Conservation (phyloP, 78 protist genomes). For the Creolimax fragrantissima region DNA sequence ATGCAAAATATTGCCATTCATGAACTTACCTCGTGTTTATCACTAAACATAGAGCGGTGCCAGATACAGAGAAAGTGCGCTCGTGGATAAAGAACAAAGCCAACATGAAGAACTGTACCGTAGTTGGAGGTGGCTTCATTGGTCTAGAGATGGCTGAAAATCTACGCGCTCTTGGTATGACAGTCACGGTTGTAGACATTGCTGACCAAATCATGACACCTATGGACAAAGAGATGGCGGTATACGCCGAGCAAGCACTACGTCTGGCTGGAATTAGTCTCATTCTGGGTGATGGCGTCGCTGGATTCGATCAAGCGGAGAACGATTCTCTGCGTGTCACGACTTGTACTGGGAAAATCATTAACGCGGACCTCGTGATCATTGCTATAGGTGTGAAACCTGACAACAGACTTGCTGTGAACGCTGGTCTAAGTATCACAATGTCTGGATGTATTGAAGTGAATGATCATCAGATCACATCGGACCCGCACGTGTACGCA, state of each 20-base stretch:
- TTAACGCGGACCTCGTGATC: slow-evolving; percentile 23
- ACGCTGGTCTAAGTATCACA: slow-evolving; percentile 30
- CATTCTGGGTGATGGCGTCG: slow-evolving; percentile 12
- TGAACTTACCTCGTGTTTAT: too few relatives aligned
- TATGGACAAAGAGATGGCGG: slow-evolving; percentile 46
- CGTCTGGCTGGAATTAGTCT: not conserved
- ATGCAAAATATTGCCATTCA: too few relatives aligned
- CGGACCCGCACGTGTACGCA: slow-evolving; percentile 31
- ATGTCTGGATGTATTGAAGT: slow-evolving; percentile 21
- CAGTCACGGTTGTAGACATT: slow-evolving; percentile 29
- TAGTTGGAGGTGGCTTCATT: slow-evolving; percentile 62
- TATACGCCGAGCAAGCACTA: not conserved
- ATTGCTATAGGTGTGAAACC: slow-evolving; percentile 48
- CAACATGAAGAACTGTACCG: not conserved
- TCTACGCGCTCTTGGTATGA: slow-evolving; percentile 1
- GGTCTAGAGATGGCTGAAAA: slow-evolving; percentile 55
- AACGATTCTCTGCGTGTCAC: not conserved
- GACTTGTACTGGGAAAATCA: not conserved
- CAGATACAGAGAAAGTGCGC: slow-evolving; percentile 27
- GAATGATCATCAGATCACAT: slow-evolving; percentile 20
- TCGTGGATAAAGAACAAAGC: not conserved
- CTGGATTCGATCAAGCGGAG: not conserved
- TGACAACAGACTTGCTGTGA: slow-evolving; percentile 20
- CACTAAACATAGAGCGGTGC: too few relatives aligned
- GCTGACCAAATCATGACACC: slow-evolving; percentile 33